These are phyloP conservation scores for Lunasporangiospora selenospora DNA, from an alignment of 192 early-diverging fungal genomes.

Conservation along the genomic window DNA sequence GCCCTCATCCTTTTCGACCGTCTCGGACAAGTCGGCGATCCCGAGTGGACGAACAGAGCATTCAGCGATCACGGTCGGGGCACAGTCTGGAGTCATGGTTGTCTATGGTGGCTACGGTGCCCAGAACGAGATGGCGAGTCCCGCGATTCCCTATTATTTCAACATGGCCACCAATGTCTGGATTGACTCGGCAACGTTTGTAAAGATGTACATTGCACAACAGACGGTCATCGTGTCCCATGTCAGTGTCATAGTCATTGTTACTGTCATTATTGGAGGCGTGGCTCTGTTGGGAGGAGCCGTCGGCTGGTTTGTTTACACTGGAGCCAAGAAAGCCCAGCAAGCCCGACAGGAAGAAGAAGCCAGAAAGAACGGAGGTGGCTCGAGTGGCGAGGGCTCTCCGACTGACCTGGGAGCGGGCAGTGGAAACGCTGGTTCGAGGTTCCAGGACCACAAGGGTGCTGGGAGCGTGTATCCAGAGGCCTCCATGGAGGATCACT, in stretches of 20 bases:
- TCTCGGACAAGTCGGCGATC: not conserved
- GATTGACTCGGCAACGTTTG: constrained; percentile 15
- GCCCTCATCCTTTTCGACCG: not conserved
- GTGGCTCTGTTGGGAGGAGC: constrained; percentile 10
- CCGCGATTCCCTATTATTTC: constrained; percentile 12
- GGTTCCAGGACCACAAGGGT: too few relatives aligned
- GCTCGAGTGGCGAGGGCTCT: too few relatives aligned
- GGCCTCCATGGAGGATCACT: constrained; percentile 15
- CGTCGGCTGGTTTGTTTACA: too few relatives aligned
- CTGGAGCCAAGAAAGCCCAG: too few relatives aligned
- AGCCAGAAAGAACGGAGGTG: too few relatives aligned
- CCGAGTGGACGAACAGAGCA: constrained; percentile 18
- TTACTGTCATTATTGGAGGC: constrained; percentile 22
- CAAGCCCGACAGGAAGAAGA: too few relatives aligned
- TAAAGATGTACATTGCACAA: not conserved
- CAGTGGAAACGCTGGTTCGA: too few relatives aligned
- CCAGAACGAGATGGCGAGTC: not conserved
- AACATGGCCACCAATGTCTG: constrained; percentile 8
- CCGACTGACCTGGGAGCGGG: too few relatives aligned
- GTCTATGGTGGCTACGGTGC: constrained; percentile 14
- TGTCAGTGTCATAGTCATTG: constrained; percentile 7
- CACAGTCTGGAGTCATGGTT: constrained; percentile 18
- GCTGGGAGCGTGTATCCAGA: too few relatives aligned
- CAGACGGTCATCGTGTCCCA: not conserved
- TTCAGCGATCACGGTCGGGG: constrained; percentile 11